Evolutionary conservation across 2,329 filamentous ascomycete genomes (phyloP).

Genomic region (Aspergillus japonicus): DNA sequence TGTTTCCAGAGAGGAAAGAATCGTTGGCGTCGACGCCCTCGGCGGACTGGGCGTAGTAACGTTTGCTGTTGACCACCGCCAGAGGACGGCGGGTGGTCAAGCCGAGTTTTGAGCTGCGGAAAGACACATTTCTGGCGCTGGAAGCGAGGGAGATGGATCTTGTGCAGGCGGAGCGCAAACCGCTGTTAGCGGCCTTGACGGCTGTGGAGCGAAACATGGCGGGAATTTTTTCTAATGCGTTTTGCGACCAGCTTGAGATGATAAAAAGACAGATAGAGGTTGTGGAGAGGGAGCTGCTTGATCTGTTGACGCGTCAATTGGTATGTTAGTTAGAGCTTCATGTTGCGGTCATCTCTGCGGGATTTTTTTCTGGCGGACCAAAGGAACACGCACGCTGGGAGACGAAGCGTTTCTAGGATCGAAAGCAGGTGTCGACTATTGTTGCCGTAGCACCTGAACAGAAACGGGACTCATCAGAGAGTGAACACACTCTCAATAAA

Average conservation of each 20-base stretch:
- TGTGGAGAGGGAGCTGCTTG: conserved; percentile 1
- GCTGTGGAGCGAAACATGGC: conserved; percentile 42
- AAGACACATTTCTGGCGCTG: conserved; percentile 29
- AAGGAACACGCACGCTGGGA: conserved; percentile 22
- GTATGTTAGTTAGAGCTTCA: conserved; percentile 10
- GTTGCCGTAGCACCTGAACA: conserved; percentile 42
- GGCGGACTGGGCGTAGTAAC: conserved; percentile 59
- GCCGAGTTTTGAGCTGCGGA: conserved; percentile 33
- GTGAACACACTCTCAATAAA: conserved; percentile 32
- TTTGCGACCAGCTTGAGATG: neutral
- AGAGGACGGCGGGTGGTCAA: conserved; percentile 43
- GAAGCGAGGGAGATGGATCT: conserved; percentile 36
- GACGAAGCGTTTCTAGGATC: conserved; percentile 10
- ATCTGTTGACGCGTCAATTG: neutral
- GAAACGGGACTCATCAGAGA: conserved; percentile 42
- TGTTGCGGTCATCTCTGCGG: conserved; percentile 12
- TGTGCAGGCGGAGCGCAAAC: conserved; percentile 34
- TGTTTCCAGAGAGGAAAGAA: conserved; percentile 93
- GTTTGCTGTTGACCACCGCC: conserved; percentile 44
- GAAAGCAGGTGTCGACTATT: conserved; percentile 41
- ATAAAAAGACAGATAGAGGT: neutral
- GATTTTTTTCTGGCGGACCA: conserved; percentile 20
- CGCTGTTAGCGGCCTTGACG: conserved; percentile 41
- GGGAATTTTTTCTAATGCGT: conserved; percentile 27
- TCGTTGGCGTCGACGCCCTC: conserved; percentile 80